Conservation (phyloP, 495 filamentous ascomycete genomes). For the Daldinia caldariorum region DNA sequence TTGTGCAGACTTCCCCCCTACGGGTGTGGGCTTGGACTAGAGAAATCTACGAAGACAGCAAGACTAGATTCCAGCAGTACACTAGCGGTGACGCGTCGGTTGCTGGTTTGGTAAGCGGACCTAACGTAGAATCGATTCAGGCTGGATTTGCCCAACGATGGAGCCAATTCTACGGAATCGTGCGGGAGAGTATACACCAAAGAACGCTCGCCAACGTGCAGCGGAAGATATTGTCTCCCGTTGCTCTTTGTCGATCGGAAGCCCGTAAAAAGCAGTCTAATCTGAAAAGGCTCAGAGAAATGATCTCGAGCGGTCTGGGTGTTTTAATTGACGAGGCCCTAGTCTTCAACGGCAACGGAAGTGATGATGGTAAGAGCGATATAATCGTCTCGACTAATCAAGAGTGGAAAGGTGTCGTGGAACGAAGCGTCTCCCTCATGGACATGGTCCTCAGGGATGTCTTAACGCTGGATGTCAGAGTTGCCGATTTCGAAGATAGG, state of each 20-base stretch:
- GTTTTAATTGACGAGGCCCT: conserved; percentile 85
- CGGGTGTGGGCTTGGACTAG: conserved; percentile 72
- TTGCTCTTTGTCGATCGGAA: conserved; percentile 74
- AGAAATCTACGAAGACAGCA: conserved; percentile 69
- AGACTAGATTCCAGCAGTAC: conserved; percentile 56
- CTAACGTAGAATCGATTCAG: conserved; percentile 24
- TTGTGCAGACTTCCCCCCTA: conserved; percentile 80
- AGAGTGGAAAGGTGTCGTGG: conserved; percentile 77
- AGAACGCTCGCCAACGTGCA: conserved; percentile 69
- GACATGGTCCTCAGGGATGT: conserved; percentile 76
- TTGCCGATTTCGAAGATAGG: conserved; percentile 77
- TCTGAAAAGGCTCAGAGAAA: conserved; percentile 72
- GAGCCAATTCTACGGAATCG: conserved; percentile 81
- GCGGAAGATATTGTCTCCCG: conserved; percentile 70
- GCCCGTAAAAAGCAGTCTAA: conserved; percentile 72
- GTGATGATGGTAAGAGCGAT: conserved; percentile 52
- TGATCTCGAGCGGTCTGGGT: conserved; percentile 86
- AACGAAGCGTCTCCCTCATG: conserved; percentile 79
- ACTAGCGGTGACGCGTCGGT: conserved; percentile 23
- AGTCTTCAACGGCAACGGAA: conserved; percentile 58
- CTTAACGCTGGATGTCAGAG: conserved; percentile 60
- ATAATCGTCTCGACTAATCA: conserved; percentile 55
- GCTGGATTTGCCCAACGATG: conserved; percentile 64
- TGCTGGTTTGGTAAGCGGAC: conserved; percentile 20
- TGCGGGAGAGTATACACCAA: conserved; percentile 73